phyloP scores from a whole-genome alignment of 2,329 filamentous ascomycete genomes.

The Aspergillus spinulosporus region DNA sequence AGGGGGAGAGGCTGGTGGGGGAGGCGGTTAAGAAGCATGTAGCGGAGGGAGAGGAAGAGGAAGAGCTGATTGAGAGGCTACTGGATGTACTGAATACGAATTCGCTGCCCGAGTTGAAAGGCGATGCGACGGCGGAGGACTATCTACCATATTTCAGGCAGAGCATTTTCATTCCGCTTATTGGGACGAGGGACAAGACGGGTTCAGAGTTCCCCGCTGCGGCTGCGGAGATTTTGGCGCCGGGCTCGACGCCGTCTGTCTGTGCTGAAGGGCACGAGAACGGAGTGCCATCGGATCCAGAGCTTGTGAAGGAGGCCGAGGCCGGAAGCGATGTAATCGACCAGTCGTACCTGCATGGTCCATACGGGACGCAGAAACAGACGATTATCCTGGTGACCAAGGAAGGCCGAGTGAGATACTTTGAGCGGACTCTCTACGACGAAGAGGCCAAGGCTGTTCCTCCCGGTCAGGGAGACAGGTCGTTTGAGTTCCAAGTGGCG shows the following conservation, averaged over 20 bases:
- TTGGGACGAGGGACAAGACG: constrained; percentile 51
- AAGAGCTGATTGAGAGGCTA: constrained; percentile 53
- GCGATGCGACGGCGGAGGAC: constrained; percentile 52
- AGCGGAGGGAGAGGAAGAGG: constrained; percentile 44
- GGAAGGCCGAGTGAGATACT: constrained; percentile 59
- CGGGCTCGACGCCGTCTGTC: background rate
- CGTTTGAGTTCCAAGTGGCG: constrained; percentile 18
- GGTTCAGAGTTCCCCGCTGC: constrained; percentile 21
- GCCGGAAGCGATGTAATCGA: constrained; percentile 27
- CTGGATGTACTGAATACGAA: constrained; percentile 56
- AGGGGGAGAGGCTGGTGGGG: constrained; percentile 56
- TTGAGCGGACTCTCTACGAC: constrained; percentile 63
- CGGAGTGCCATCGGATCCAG: constrained; percentile 1
- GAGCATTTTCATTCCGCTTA: constrained; percentile 61
- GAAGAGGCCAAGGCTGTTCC: constrained; percentile 49
- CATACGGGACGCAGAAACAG: constrained; percentile 67
- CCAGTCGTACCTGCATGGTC: constrained; percentile 44
- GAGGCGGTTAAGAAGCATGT: constrained; percentile 51
- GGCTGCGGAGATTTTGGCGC: background rate
- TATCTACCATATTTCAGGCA: constrained; percentile 59
- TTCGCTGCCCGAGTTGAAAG: constrained; percentile 54
- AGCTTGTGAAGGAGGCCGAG: constrained; percentile 8
- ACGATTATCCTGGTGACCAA: constrained; percentile 59
- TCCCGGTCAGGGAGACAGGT: constrained; percentile 16
- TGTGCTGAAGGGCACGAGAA: background rate